phyloP scores from a whole-genome alignment of 2,329 filamentous ascomycete species.

The Purpureocillium lavendulum region DNA sequence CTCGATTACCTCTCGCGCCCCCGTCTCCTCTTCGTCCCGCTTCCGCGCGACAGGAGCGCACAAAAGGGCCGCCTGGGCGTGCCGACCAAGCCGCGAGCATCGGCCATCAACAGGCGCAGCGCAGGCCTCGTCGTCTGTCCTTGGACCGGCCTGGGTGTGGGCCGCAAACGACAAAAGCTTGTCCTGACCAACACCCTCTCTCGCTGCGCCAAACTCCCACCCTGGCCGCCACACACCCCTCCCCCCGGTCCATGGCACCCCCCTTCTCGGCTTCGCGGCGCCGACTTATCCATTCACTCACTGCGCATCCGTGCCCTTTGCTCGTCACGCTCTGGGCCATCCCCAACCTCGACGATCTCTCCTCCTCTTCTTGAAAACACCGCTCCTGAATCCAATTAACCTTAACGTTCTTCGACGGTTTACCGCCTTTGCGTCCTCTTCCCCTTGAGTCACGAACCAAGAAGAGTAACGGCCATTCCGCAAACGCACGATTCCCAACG shows the following conservation, averaged over 20 bases:
- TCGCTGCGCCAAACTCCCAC: constrained; percentile 5
- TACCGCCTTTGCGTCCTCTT: no score
- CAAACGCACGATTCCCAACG: not conserved
- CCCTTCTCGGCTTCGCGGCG: constrained; percentile 23
- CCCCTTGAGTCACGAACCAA: no score
- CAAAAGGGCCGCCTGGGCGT: no score
- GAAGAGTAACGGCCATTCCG: no score
- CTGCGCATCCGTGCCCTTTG: constrained; percentile 15
- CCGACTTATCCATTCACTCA: constrained; percentile 18
- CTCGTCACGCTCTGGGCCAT: constrained; percentile 9
- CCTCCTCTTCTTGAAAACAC: constrained; percentile 1
- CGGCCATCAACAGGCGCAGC: no score
- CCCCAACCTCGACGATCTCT: constrained; percentile 11
- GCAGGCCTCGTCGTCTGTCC: no score
- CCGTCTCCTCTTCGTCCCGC: no score
- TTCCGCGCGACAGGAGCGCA: no score
- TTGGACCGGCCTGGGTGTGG: no score
- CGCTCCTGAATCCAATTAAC: not conserved
- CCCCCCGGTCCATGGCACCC: constrained; percentile 11
- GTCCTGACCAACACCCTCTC: constrained; percentile 18
- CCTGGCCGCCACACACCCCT: not conserved
- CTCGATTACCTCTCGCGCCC: not conserved
- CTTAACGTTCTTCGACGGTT: not conserved
- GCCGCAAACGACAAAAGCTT: constrained; percentile 15
- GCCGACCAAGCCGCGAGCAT: no score